phyloP scores from a whole-genome alignment of 1,284 basidiomycete species.

The Coniferiporia sulphurascens region DNA sequence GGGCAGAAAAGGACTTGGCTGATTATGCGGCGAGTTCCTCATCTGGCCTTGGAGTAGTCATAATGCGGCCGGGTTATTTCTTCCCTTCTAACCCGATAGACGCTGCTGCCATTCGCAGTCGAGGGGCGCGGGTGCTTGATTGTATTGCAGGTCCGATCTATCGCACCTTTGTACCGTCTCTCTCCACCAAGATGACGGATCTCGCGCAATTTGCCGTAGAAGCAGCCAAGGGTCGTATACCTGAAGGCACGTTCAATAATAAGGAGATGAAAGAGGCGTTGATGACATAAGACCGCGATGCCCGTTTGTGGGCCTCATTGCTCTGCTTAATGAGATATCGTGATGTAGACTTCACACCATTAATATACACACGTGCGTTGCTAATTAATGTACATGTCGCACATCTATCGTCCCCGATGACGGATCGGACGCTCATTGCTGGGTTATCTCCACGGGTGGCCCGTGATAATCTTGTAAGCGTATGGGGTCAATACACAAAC shows the following conservation, averaged over 20 bases:
- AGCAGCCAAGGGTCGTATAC: slow-evolving; percentile 6
- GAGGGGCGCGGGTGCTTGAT: background rate
- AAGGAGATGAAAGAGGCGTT: slow-evolving; percentile 4
- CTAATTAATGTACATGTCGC: too few relatives aligned
- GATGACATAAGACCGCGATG: too few relatives aligned
- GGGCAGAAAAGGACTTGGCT: slow-evolving; percentile 14
- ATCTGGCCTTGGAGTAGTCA: background rate
- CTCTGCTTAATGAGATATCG: too few relatives aligned
- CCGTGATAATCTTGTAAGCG: too few relatives aligned
- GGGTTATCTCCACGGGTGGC: too few relatives aligned
- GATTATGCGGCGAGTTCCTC: background rate
- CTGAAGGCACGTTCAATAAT: slow-evolving; percentile 3
- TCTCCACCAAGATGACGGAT: slow-evolving; percentile 2
- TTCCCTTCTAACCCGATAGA: slow-evolving; percentile 16
- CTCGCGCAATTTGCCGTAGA: slow-evolving; percentile 7
- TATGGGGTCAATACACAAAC: too few relatives aligned
- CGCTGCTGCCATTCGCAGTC: background rate
- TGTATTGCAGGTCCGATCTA: background rate
- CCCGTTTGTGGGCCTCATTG: too few relatives aligned
- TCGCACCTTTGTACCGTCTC: background rate
- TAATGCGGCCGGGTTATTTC: slow-evolving; percentile 18
- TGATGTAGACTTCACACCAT: too few relatives aligned
- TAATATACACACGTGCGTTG: too few relatives aligned
- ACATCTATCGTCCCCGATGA: too few relatives aligned
- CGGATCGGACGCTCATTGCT: too few relatives aligned